Percentiles rank a stretch among this genome's conserved stretches.
Evolutionary conservation across 805 yeast genomes (phyloP).

Genomic region (Jamesozyma spencerorum): DNA sequence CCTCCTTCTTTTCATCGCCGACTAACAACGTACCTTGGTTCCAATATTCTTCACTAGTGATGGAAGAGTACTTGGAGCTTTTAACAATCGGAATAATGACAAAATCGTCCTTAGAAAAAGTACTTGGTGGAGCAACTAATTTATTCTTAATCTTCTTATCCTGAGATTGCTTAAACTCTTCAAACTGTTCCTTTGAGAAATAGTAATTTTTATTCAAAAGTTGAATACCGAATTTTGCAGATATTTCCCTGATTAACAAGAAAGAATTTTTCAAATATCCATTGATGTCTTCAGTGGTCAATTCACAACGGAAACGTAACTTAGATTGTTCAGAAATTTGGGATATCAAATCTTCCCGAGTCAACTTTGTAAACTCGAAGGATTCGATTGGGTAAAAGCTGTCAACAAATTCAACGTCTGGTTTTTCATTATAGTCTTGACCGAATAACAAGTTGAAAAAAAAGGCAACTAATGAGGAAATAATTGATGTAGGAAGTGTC

Average conservation of each 20-base stretch:
- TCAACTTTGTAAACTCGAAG: slow-evolving; percentile 37
- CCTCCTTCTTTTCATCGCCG: slow-evolving; percentile 35
- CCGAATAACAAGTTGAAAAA: slow-evolving; percentile 68
- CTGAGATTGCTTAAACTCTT: slow-evolving; percentile 21
- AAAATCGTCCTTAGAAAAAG: slow-evolving; percentile 54
- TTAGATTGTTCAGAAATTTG: slow-evolving; percentile 45
- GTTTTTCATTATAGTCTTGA: slow-evolving; percentile 32
- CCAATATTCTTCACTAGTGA: slow-evolving; percentile 66
- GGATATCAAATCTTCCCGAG: slow-evolving; percentile 37
- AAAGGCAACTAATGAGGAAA: slow-evolving; percentile 55
- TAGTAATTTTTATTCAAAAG: slow-evolving; percentile 43
- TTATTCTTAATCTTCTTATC: slow-evolving; percentile 33
- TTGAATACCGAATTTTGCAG: slow-evolving; percentile 79
- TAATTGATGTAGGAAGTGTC: slow-evolving; percentile 42
- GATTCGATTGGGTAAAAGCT: slow-evolving; percentile 36
- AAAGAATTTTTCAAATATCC: slow-evolving; percentile 33
- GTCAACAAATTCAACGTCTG: slow-evolving; percentile 37
- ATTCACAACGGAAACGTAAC: slow-evolving; percentile 52
- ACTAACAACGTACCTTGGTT: slow-evolving; percentile 42
- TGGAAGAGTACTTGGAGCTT: slow-evolving; percentile 56
- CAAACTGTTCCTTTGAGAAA: slow-evolving; percentile 35
- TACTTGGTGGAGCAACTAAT: slow-evolving; percentile 29
- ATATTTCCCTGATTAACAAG: slow-evolving; percentile 54
- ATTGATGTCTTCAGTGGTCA: slow-evolving; percentile 43
- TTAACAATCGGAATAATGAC: slow-evolving; percentile 69